Conservation (phyloP, 2,329 filamentous ascomycete genomes). For the Rugonectria rugulosa region DNA sequence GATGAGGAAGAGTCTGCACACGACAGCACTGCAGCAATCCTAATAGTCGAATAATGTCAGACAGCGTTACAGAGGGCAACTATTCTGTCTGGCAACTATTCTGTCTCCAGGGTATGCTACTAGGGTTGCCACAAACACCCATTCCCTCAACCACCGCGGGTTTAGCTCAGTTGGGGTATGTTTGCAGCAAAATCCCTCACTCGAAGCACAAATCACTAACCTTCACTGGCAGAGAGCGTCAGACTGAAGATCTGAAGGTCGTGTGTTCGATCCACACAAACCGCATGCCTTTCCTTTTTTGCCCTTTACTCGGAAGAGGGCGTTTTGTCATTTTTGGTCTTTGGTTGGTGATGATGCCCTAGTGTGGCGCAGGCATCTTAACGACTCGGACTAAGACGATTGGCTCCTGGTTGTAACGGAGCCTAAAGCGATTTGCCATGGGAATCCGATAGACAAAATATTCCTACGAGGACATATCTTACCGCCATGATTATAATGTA, state of each 20-base stretch:
- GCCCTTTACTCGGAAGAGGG: not conserved
- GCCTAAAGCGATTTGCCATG: too few species aligned
- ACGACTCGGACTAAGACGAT: too few species aligned
- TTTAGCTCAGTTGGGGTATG: slow-evolving; percentile 20
- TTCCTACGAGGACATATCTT: too few species aligned
- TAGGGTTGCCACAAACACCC: not conserved
- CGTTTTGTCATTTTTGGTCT: too few species aligned
- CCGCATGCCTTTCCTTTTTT: slow-evolving; percentile 9
- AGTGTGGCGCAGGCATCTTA: too few species aligned
- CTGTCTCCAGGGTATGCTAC: not conserved
- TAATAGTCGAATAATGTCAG: too few species aligned
- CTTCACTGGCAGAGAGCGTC: slow-evolving; percentile 16
- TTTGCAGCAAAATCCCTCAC: not conserved
- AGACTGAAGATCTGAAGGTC: slow-evolving; percentile 21
- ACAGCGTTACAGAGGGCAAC: not conserved
- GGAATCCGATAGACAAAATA: too few species aligned
- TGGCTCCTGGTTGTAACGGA: too few species aligned
- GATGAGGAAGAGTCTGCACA: too few species aligned
- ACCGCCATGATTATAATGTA: too few species aligned
- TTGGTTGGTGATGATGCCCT: too few species aligned
- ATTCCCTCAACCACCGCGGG: slow-evolving; percentile 3
- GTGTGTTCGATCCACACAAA: slow-evolving; percentile 22
- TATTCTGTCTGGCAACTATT: not conserved
- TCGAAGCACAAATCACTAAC: slow-evolving; percentile 11
- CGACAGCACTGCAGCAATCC: too few species aligned